Evolutionary conservation across 345 rosid genomes (phyloP).

Genomic region (Streptanthus diversifolius): DNA sequence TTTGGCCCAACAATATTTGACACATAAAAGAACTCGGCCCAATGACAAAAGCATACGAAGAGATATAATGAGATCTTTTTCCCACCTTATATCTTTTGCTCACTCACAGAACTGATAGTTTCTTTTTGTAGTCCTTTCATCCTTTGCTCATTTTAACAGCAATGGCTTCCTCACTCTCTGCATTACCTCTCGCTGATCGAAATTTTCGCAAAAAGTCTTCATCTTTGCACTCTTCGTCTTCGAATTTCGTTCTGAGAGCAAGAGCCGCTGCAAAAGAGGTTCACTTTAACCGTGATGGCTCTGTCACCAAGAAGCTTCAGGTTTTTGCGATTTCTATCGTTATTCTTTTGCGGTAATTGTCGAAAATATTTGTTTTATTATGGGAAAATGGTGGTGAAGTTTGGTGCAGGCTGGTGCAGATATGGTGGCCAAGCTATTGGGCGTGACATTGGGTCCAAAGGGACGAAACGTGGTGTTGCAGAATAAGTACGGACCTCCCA

Average conservation of each 20-base stretch:
- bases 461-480: conserved; percentile 91
- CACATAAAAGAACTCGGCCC: neutral
- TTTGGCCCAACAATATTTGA: neutral
- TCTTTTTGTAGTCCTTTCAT: neutral
- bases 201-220: conserved; percentile 30
- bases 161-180: conserved; percentile 60
- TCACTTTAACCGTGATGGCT: conserved; percentile 84
- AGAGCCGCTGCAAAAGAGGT: conserved; percentile 70
- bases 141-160: conserved; percentile 14
- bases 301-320: conserved; percentile 78
- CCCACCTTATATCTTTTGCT: conserved; percentile 14
- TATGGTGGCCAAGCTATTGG: conserved; percentile 77
- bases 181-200: conserved; percentile 43
- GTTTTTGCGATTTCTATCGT: conserved; percentile 29
- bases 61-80: conserved; percentile 16
- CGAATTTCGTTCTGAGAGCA: conserved; percentile 16
- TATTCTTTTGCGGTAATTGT: neutral
- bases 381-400: conserved; percentile 22
- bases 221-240: conserved; percentile 2
- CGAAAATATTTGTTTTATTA: neutral
- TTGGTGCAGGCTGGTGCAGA: conserved; percentile 69
- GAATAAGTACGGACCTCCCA: conserved; percentile 92
- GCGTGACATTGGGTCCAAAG: conserved; percentile 93
- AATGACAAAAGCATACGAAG: neutral
- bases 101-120: neutral